Evolutionary conservation across 441 rosid species (phyloP).

Genomic region (Metrosideros polymorpha): DNA sequence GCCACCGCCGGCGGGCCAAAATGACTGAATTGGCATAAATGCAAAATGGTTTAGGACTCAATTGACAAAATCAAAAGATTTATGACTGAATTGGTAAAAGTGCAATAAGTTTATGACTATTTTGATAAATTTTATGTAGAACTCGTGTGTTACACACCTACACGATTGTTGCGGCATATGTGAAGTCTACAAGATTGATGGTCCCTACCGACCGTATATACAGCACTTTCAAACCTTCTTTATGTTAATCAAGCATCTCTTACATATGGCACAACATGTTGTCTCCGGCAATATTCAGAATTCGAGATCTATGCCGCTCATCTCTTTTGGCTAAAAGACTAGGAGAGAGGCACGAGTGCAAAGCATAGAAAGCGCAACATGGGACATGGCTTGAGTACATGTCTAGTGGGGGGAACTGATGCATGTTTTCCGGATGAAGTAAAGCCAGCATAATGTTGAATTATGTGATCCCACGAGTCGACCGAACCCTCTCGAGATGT

Average conservation of each 20-base stretch:
- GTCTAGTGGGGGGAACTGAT: background rate
- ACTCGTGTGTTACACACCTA: fast-evolving
- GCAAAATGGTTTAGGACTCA: no score
- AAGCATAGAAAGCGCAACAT: background rate
- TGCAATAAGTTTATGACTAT: no score
- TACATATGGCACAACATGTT: no score
- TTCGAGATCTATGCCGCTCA: background rate
- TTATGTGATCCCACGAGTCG: background rate
- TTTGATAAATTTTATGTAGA: no score
- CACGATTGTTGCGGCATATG: background rate
- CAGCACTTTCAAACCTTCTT: no score
- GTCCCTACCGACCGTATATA: background rate
- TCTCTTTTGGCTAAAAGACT: background rate
- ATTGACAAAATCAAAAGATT: no score
- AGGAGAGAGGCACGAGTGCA: background rate
- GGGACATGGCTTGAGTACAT: background rate
- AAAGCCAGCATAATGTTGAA: background rate
- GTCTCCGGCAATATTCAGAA: no score
- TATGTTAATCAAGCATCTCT: no score
- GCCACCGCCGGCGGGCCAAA: no score
- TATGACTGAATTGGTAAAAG: no score
- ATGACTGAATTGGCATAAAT: no score
- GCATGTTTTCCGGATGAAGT: background rate
- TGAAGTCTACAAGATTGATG: background rate
- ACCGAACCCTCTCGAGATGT: background rate